Conservation (phyloP, 352 stramenopile species). For the Pythium rishiriense region DNA sequence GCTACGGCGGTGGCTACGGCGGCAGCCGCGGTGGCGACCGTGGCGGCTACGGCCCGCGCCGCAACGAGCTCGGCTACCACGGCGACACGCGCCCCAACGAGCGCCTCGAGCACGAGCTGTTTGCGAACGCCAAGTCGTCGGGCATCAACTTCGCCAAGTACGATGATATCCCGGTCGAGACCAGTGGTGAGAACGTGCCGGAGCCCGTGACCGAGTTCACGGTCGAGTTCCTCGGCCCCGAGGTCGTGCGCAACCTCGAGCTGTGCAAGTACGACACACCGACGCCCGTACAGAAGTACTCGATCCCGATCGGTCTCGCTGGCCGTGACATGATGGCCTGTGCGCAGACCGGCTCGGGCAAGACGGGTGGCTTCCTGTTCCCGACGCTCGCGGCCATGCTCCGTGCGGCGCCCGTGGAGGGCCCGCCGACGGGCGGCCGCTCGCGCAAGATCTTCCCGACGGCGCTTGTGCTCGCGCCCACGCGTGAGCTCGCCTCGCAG, state of each 20-base stretch:
- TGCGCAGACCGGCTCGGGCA: constrained; percentile 98
- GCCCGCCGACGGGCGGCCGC: constrained; percentile 49
- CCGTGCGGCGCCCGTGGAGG: constrained; percentile 64
- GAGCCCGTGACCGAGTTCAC: constrained; percentile 92
- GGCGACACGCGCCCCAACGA: constrained; percentile 91
- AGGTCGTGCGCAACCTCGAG: constrained; percentile 91
- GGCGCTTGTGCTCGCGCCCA: constrained; percentile 93
- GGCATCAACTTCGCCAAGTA: constrained; percentile 99
- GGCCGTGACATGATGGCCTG: constrained; percentile 99
- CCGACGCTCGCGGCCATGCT: constrained; percentile 97
- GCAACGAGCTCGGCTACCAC: constrained; percentile 97
- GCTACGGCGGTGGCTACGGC: constrained; percentile 22
- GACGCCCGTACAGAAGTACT: constrained; percentile 99
- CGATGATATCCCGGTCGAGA: constrained; percentile 98
- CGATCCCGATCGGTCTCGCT: constrained; percentile 94
- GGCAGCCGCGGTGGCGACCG: constrained; percentile 28
- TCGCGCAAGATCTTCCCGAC: constrained; percentile 90
- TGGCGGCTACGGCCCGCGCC: constrained; percentile 52
- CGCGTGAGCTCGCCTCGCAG: constrained; percentile 94
- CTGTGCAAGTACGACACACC: constrained; percentile 95
- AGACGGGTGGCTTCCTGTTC: constrained; percentile 97
- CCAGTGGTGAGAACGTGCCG: constrained; percentile 92
- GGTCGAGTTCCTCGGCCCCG: constrained; percentile 87
- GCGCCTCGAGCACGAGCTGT: constrained; percentile 92
- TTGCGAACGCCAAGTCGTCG: constrained; percentile 91